Evolutionary conservation across 768 basidiomycete genomes (phyloP).

Genomic region (Lyophyllum decastes): DNA sequence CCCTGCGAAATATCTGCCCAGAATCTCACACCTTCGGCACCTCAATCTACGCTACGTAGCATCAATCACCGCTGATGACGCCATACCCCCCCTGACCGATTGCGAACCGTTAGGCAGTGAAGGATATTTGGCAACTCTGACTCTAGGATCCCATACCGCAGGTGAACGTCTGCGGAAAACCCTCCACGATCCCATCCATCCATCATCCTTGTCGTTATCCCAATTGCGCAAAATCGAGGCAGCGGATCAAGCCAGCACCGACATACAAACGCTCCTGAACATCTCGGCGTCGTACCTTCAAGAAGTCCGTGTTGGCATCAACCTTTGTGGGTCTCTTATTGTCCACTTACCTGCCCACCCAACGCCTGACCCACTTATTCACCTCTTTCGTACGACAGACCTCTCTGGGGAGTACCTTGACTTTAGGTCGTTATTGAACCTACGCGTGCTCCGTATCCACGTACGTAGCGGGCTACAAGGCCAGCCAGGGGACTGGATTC

Average conservation of each 20-base stretch:
- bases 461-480: background rate
- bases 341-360: background rate
- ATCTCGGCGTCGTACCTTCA: background rate
- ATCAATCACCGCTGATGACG: background rate
- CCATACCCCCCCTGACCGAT: background rate
- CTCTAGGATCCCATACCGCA: background rate
- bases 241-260: background rate
- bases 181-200: background rate
- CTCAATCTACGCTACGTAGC: background rate
- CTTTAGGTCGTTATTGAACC: background rate
- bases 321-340: background rate
- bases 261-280: background rate
- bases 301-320: background rate
- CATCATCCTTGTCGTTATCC: background rate
- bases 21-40: background rate
- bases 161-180: background rate
- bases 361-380: background rate
- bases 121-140: background rate
- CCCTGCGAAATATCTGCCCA: background rate
- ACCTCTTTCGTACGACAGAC: background rate
- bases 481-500: background rate
- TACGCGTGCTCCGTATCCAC: background rate
- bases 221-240: background rate
- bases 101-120: background rate
- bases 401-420: background rate